Conservation (phyloP, 2,329 filamentous ascomycete genomes). For the Neonectria neomacrospora region DNA sequence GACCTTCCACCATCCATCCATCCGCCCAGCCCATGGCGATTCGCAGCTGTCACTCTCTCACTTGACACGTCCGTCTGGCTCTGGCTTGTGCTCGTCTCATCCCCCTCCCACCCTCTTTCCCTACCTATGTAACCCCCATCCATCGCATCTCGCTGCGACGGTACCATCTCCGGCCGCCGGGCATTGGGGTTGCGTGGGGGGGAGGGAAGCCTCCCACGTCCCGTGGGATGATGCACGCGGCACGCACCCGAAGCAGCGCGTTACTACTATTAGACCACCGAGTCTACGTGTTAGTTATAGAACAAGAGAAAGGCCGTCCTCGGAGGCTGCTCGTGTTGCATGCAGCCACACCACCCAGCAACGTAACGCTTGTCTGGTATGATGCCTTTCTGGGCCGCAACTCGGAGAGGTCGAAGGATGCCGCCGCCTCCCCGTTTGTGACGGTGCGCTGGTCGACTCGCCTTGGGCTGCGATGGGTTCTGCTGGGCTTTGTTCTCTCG, state of each 20-base stretch:
- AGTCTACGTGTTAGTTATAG: neutral
- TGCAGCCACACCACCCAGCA: neutral
- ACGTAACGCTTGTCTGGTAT: neutral
- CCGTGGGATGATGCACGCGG: slow-evolving; percentile 9
- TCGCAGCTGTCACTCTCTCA: neutral
- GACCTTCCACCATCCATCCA: neutral
- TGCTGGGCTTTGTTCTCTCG: slow-evolving; percentile 18
- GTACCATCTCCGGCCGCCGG: slow-evolving; percentile 7
- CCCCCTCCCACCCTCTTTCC: slow-evolving; percentile 1
- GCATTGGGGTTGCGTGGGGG: slow-evolving; percentile 3
- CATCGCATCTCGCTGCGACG: slow-evolving; percentile 9
- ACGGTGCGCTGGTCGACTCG: slow-evolving; percentile 10
- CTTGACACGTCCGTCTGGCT: slow-evolving; percentile 3
- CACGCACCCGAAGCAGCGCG: neutral
- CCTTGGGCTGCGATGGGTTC: neutral
- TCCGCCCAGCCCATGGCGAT: neutral
- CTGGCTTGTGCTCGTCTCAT: neutral
- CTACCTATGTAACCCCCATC: neutral
- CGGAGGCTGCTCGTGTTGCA: slow-evolving; percentile 5
- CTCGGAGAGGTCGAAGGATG: neutral
- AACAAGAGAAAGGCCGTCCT: neutral
- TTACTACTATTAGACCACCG: neutral
- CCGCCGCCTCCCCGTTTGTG: slow-evolving; percentile 16
- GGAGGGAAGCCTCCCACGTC: neutral
- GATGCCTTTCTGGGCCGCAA: slow-evolving; percentile 1